These are phyloP conservation scores for Nakazawaea sp. DNA, from an alignment of 805 yeast genomes.

Conservation along the genomic window DNA sequence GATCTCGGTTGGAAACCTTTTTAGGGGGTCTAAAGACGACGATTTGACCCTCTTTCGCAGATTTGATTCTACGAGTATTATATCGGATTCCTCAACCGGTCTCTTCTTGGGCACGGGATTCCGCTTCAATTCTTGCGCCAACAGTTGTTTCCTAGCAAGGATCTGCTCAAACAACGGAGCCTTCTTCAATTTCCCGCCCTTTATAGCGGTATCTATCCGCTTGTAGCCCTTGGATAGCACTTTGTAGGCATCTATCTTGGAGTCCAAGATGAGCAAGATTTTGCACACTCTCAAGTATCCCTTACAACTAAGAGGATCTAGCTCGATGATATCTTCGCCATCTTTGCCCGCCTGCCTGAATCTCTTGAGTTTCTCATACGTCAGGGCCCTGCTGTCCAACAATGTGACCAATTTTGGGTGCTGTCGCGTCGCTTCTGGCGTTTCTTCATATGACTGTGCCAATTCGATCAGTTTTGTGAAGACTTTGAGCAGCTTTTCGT, in stretches of 20 bases:
- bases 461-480: slow-evolving; percentile 8
- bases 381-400: slow-evolving; percentile 43
- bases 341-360: slow-evolving; percentile 29
- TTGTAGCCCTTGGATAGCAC: slow-evolving; percentile 30
- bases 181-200: slow-evolving; percentile 22
- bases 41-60: not conserved
- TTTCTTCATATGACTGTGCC: slow-evolving; percentile 2
- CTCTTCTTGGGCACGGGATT: not conserved
- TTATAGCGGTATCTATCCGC: slow-evolving; percentile 25
- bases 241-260: slow-evolving; percentile 28
- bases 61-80: not conserved
- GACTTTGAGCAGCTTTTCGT: slow-evolving; percentile 7
- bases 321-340: slow-evolving; percentile 23
- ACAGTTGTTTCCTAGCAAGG: slow-evolving; percentile 12
- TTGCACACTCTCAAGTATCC: slow-evolving; percentile 41
- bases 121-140: slow-evolving; percentile 3
- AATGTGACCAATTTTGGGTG: slow-evolving; percentile 12
- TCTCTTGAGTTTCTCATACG: slow-evolving; percentile 33
- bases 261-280: slow-evolving; percentile 19
- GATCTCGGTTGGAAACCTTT: slow-evolving; percentile 20
- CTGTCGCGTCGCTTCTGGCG: not conserved
- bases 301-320: slow-evolving; percentile 41
- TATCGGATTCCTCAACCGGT: not conserved
- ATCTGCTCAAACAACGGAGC: slow-evolving; percentile 26
- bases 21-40: slow-evolving; percentile 15